Evolutionary conservation across 768 basidiomycete species (phyloP).

Genomic region (Chiua virens): DNA sequence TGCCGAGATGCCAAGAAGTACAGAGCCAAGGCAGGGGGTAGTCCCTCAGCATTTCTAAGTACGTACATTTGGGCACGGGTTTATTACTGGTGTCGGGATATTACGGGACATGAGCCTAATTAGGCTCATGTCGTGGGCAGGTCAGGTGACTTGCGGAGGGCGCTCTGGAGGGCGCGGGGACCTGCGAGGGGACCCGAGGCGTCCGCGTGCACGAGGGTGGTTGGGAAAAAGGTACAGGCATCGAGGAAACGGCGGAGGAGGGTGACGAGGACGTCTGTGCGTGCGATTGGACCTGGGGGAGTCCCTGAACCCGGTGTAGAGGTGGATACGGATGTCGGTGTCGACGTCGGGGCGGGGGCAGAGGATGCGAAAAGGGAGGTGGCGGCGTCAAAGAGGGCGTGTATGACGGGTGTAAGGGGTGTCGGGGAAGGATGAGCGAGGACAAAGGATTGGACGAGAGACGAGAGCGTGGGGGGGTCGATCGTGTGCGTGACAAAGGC

Average conservation of each 20-base stretch:
- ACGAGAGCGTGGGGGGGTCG: constrained; percentile 50
- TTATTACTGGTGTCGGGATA: background rate
- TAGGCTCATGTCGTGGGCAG: background rate
- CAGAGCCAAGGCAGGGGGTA: too few species aligned
- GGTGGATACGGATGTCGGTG: constrained; percentile 39
- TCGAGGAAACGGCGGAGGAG: constrained; percentile 51
- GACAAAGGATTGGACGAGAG: constrained; percentile 53
- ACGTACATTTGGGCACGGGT: background rate
- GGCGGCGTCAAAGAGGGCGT: constrained; percentile 55
- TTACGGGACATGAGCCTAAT: background rate
- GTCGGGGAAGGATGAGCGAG: constrained; percentile 49
- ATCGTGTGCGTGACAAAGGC: constrained; percentile 36
- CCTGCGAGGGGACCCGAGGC: constrained; percentile 56
- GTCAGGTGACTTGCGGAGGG: constrained; percentile 46
- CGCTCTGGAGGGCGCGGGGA: constrained; percentile 56
- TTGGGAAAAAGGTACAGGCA: constrained; percentile 51
- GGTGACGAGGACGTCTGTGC: constrained; percentile 9
- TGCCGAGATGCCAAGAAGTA: background rate
- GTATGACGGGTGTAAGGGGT: constrained; percentile 49
- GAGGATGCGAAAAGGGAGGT: constrained; percentile 24
- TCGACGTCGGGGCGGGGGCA: constrained; percentile 22
- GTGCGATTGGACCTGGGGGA: background rate
- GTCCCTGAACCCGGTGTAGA: constrained; percentile 27
- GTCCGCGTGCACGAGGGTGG: constrained; percentile 51
- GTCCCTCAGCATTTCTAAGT: background rate